Conservation (phyloP, 306 rosid species). For the Pterocarpus macrocarpus region DNA sequence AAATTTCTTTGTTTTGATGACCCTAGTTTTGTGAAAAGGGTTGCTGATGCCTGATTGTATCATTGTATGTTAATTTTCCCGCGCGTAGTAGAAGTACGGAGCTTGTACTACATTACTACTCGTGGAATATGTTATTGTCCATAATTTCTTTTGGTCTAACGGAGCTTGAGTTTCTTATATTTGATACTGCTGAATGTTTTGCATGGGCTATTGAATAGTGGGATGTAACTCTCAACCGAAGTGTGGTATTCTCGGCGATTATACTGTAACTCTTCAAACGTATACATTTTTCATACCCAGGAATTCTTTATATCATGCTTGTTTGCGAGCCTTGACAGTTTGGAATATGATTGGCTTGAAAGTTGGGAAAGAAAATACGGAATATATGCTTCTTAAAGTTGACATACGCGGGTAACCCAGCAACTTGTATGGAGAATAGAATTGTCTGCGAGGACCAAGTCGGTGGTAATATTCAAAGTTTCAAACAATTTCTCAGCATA, state of each 20-base stretch:
- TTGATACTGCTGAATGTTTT: constrained; percentile 15
- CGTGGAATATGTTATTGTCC: constrained; percentile 43
- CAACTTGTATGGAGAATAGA: not conserved
- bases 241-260: constrained; percentile 38
- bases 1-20: constrained; percentile 53
- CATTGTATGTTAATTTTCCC: constrained; percentile 45
- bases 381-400: constrained; percentile 28
- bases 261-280: constrained; percentile 6
- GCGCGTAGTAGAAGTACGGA: constrained; percentile 45
- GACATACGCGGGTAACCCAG: constrained; percentile 6
- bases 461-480: constrained; percentile 10
- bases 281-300: constrained; percentile 31
- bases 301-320: constrained; percentile 39
- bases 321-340: constrained; percentile 25
- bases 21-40: constrained; percentile 61
- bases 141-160: constrained; percentile 22
- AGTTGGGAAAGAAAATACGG: constrained; percentile 14
- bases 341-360: constrained; percentile 25
- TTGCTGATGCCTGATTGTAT: constrained; percentile 48
- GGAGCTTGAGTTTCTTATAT: constrained; percentile 27
- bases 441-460: constrained; percentile 21
- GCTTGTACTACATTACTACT: constrained; percentile 42
- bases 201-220: constrained; percentile 9
- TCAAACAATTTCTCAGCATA: constrained; percentile 12
- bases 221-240: constrained; percentile 9